Evolutionary conservation across 805 yeast species (phyloP).

Genomic region (Kregervanrija fluxuum): DNA sequence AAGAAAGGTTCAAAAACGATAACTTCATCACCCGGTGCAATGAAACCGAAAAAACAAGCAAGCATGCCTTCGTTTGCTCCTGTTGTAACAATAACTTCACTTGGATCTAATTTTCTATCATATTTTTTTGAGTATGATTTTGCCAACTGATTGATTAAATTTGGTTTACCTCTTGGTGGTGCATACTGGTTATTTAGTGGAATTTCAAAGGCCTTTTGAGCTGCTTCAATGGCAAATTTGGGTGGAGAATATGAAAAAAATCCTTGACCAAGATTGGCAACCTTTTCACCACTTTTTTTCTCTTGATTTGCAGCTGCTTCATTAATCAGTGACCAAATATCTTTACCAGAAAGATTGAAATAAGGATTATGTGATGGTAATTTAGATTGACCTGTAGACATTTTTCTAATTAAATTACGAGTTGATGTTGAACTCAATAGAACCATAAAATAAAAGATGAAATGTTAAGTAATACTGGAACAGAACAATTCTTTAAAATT

Average conservation of each 20-base stretch:
- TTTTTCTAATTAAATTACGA: slow-evolving; percentile 1
- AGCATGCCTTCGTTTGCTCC: slow-evolving; percentile 98
- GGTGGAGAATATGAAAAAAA: slow-evolving; percentile 97
- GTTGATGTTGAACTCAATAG: background rate
- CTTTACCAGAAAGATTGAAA: slow-evolving; percentile 69
- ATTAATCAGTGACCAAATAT: slow-evolving; percentile 92
- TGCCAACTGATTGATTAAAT: slow-evolving; percentile 62
- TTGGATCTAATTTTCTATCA: slow-evolving; percentile 45
- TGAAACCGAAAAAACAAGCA: slow-evolving; percentile 74
- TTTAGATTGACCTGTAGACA: slow-evolving; percentile 11
- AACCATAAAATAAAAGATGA: background rate
- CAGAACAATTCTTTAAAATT: no score
- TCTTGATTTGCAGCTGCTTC: slow-evolving; percentile 89
- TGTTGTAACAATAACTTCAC: slow-evolving; percentile 75
- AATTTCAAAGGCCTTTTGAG: slow-evolving; percentile 60
- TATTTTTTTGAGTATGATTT: slow-evolving; percentile 65
- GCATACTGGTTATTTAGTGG: slow-evolving; percentile 89
- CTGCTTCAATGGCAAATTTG: slow-evolving; percentile 80
- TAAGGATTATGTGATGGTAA: slow-evolving; percentile 54
- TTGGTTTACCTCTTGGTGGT: slow-evolving; percentile 81
- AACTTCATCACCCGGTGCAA: slow-evolving; percentile 87
- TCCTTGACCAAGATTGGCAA: slow-evolving; percentile 92
- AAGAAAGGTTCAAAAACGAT: slow-evolving; percentile 96
- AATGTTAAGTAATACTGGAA: background rate
- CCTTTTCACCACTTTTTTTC: slow-evolving; percentile 59